Conservation (phyloP, 2,329 filamentous ascomycete species). For the Harringtonia lauricola region DNA sequence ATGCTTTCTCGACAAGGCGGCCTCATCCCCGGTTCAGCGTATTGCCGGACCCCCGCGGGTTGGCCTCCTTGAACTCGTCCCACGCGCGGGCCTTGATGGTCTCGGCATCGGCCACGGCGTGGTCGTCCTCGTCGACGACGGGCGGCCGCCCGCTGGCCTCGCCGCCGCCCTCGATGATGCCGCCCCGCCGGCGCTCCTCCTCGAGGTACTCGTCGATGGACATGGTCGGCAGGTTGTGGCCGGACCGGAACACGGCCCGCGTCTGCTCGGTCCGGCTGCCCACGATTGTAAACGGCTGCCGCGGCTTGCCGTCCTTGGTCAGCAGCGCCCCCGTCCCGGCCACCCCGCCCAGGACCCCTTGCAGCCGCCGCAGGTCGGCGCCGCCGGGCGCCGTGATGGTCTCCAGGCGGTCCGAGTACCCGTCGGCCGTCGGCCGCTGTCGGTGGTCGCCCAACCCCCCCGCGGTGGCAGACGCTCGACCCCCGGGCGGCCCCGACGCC, state of each 20-base stretch:
- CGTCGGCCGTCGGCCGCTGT: slow-evolving; percentile 14
- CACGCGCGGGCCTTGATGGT: slow-evolving; percentile 89
- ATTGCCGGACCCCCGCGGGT: slow-evolving; percentile 75
- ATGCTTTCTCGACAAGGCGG: too few species aligned
- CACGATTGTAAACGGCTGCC: slow-evolving; percentile 83
- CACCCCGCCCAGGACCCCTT: slow-evolving; percentile 29
- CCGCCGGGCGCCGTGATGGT: not conserved
- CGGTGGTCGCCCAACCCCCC: slow-evolving; percentile 21
- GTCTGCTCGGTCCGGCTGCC: slow-evolving; percentile 65
- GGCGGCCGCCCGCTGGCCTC: slow-evolving; percentile 57
- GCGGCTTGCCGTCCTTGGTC: slow-evolving; percentile 66
- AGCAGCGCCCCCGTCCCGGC: slow-evolving; percentile 55
- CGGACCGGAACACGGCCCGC: slow-evolving; percentile 74
- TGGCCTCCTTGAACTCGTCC: slow-evolving; percentile 90
- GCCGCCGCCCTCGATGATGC: slow-evolving; percentile 84
- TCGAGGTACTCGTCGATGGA: slow-evolving; percentile 95
- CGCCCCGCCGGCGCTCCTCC: slow-evolving; percentile 73
- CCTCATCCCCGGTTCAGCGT: slow-evolving; percentile 67
- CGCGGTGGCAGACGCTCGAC: slow-evolving; percentile 45
- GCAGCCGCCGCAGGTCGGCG: slow-evolving; percentile 39
- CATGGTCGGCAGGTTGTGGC: slow-evolving; percentile 95
- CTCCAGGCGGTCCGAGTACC: slow-evolving; percentile 68
- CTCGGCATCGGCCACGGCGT: slow-evolving; percentile 77
- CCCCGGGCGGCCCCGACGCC: slow-evolving; percentile 38
- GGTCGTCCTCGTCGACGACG: slow-evolving; percentile 79